Percentiles rank a stretch among this genome's conserved stretches.
phyloP scores from a whole-genome alignment of 345 rosid species.

The Pugionium dolabratum region DNA sequence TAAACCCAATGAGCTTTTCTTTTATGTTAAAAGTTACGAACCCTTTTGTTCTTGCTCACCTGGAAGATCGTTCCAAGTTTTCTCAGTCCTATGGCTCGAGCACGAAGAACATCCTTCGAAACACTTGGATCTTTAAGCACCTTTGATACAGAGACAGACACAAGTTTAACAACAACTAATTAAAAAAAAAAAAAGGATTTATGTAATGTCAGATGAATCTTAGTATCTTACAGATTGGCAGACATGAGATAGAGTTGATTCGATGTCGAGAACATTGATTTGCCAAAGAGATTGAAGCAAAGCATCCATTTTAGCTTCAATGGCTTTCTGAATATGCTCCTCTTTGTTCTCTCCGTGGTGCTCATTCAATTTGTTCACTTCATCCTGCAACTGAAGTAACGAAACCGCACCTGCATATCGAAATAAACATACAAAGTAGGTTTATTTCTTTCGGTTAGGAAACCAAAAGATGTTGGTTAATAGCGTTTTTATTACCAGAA shows the following conservation, averaged over 20 bases:
- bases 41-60: slow-evolving; percentile 50
- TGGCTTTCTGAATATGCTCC: slow-evolving; percentile 62
- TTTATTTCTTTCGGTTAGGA: slow-evolving; percentile 27
- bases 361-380: slow-evolving; percentile 59
- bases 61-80: slow-evolving; percentile 89
- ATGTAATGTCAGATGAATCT: neutral
- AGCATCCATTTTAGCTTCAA: slow-evolving; percentile 74
- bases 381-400: slow-evolving; percentile 77
- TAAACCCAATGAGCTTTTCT: slow-evolving; percentile 3
- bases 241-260: slow-evolving; percentile 79
- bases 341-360: slow-evolving; percentile 61
- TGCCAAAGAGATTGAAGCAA: slow-evolving; percentile 95
- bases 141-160: slow-evolving; percentile 41
- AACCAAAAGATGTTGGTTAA: neutral
- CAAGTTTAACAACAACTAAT: neutral
- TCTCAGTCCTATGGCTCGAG: slow-evolving; percentile 69
- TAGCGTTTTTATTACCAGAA: slow-evolving; percentile 55
- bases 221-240: slow-evolving; percentile 68
- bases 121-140: slow-evolving; percentile 85
- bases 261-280: slow-evolving; percentile 91
- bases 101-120: slow-evolving; percentile 60
- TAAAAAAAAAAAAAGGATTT: too few species aligned
- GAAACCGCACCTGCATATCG: slow-evolving; percentile 83
- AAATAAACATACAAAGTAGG: slow-evolving; percentile 60
- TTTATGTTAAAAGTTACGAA: slow-evolving; percentile 24